Conservation (phyloP, 805 yeast species). For the Zygotorulaspora danielsina region DNA sequence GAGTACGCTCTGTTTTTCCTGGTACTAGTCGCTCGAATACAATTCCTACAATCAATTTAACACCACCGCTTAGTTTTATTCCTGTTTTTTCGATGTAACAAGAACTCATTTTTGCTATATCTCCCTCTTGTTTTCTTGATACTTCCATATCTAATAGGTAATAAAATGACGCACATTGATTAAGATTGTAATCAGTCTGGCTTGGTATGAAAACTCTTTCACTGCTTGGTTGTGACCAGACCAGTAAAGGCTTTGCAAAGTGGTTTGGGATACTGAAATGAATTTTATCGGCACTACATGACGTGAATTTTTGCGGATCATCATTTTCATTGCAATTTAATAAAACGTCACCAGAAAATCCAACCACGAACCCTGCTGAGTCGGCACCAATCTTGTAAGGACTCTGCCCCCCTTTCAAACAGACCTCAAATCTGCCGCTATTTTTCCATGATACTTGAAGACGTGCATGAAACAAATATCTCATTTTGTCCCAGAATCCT, state of each 20-base stretch:
- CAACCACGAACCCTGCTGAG: slow-evolving; percentile 72
- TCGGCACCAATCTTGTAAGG: slow-evolving; percentile 69
- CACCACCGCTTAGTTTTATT: slow-evolving; percentile 57
- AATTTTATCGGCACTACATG: slow-evolving; percentile 57
- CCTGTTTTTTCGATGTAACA: slow-evolving; percentile 48
- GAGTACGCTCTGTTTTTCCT: slow-evolving; percentile 39
- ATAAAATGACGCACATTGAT: slow-evolving; percentile 47
- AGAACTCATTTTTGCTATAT: slow-evolving; percentile 23
- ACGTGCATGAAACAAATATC: slow-evolving; percentile 73
- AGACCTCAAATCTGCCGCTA: slow-evolving; percentile 50
- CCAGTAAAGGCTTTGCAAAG: slow-evolving; percentile 47
- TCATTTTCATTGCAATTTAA: slow-evolving; percentile 62
- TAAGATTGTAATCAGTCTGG: slow-evolving; percentile 38
- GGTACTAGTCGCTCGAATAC: slow-evolving; percentile 46
- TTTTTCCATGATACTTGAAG: slow-evolving; percentile 49
- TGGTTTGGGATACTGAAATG: slow-evolving; percentile 75
- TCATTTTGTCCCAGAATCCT: slow-evolving; percentile 91
- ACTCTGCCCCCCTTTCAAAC: slow-evolving; percentile 69
- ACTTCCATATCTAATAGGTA: slow-evolving; percentile 38
- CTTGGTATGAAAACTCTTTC: slow-evolving; percentile 46
- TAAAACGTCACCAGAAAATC: slow-evolving; percentile 59
- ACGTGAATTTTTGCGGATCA: slow-evolving; percentile 63
- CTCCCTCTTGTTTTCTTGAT: slow-evolving; percentile 16
- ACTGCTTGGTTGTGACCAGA: slow-evolving; percentile 54
- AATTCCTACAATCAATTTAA: slow-evolving; percentile 54